Percentiles rank a stretch among this genome's conserved stretches.
Evolutionary conservation across 495 filamentous ascomycete genomes (phyloP).

Genomic region (Aspergillus wentii): DNA sequence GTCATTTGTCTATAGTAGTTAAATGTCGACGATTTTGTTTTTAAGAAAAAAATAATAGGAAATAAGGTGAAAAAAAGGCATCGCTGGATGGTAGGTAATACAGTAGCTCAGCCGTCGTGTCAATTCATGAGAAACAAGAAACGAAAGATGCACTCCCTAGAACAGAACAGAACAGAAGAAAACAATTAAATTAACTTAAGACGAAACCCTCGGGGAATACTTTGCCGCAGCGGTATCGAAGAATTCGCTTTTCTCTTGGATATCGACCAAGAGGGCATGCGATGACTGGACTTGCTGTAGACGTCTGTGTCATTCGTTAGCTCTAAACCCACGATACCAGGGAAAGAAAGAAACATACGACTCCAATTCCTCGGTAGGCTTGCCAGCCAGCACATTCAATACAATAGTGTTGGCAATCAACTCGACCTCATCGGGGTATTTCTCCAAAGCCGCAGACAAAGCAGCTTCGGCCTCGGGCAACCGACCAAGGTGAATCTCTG

Average conservation of each 20-base stretch:
- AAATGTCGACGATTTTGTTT: no score
- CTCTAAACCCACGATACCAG: not conserved
- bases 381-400: conserved; percentile 68
- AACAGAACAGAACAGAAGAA: conserved; percentile 4
- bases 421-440: conserved; percentile 64
- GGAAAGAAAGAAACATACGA: conserved; percentile 39
- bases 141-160: not conserved
- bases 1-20: no score
- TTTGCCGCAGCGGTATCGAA: conserved; percentile 79
- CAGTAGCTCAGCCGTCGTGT: conserved; percentile 14
- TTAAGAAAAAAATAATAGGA: conserved; percentile 4
- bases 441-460: conserved; percentile 70
- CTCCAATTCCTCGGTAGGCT: conserved; percentile 55
- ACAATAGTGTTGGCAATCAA: conserved; percentile 79
- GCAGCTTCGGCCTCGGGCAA: conserved; percentile 86
- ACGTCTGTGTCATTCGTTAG: conserved; percentile 38
- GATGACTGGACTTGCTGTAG: conserved; percentile 52
- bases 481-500: conserved; percentile 86
- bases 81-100: conserved; percentile 12
- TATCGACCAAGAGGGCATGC: conserved; percentile 62
- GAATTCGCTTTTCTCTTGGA: conserved; percentile 69
- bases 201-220: conserved; percentile 67
- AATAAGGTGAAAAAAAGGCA: conserved; percentile 3
- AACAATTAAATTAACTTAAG: conserved; percentile 29
- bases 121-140: conserved; percentile 12